Percentiles rank a stretch among this genome's conserved stretches.
Evolutionary conservation across 352 stramenopile genomes (phyloP).

Genomic region (Pythium biforme): DNA sequence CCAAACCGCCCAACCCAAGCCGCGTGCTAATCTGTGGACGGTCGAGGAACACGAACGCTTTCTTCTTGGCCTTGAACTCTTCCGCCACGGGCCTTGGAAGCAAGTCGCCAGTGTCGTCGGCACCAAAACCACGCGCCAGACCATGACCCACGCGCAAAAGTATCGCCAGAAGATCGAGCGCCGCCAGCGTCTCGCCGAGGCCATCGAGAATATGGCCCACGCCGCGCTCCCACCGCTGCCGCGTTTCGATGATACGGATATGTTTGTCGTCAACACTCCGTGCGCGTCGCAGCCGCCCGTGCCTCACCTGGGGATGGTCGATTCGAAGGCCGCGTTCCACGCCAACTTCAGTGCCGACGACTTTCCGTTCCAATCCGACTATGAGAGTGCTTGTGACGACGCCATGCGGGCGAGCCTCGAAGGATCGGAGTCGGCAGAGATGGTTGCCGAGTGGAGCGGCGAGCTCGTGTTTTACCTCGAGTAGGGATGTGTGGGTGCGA

Average conservation of each 20-base stretch:
- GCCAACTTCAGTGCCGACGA: too few relatives aligned
- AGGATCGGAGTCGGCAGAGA: too few relatives aligned
- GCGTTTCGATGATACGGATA: not conserved
- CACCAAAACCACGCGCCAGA: constrained; percentile 47
- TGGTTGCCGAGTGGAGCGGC: too few relatives aligned
- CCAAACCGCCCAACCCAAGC: not conserved
- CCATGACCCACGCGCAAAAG: constrained; percentile 59
- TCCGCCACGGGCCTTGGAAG: constrained; percentile 48
- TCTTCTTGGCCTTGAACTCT: constrained; percentile 42
- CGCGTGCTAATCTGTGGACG: not conserved
- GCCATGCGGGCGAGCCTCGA: too few relatives aligned
- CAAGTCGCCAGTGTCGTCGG: constrained; percentile 42
- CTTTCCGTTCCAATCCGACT: too few relatives aligned
- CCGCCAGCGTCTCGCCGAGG: not conserved
- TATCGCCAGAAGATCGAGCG: constrained; percentile 29
- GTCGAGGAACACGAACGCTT: constrained; percentile 32
- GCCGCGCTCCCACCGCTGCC: not conserved
- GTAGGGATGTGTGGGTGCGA: too few relatives aligned
- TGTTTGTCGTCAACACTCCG: too few relatives aligned
- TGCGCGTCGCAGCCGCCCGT: too few relatives aligned
- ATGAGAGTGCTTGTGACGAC: too few relatives aligned
- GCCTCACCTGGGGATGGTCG: too few relatives aligned
- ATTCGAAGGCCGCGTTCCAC: too few relatives aligned
- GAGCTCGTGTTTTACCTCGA: too few relatives aligned
- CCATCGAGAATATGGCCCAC: constrained; percentile 1